Base-by-base conservation (phyloP, 441 rosid genomes). In the Croton laevigatus region DNA sequence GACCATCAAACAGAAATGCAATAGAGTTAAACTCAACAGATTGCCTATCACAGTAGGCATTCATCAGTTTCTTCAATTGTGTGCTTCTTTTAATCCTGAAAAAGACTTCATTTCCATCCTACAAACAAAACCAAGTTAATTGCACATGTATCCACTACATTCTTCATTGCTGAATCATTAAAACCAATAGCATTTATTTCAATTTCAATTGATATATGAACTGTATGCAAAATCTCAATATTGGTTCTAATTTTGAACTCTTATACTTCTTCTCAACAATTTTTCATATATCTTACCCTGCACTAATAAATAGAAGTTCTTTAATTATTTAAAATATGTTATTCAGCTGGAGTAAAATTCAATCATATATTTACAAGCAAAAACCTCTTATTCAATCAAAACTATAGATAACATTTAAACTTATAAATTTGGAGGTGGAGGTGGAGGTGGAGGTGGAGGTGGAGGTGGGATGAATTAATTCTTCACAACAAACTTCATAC, bases 21-120 rank as follows among this genome's bases (percentile, higher is more conserved):
- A 88, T 84, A 0, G 92, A 80, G 76, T 75, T 86, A 38, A 88
- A 27, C 72, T 86, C 87, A 68, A 88, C 86, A 5, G 88, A 82
- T 49, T 86, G 88, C 6, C 88, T 78, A 55, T 86, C 88, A 62
- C 92, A 86, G 40, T 88, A 88, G 1, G 88, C 88, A 74, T 82
- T 86, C 92, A 88, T 88, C 51, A 88, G 86, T 78, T 86, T 88
- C 83, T 82, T 86, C 66, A 88, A 57, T 49, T 84, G 92, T 20
- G 92, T 88, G 79, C 78, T 78, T 62, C 85, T 82, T 62, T 86
- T 88, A 72, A 88, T 84, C 82, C 85, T 86, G 75, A 88, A 88
- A 69, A 84, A 84, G 0, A 85, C 89, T 65, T 85, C 91, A 54
- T 77, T 84, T 53, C 89, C 91, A 78, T 87, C 89, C 91, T 87